Percentiles rank a stretch among this genome's conserved stretches.
Evolutionary conservation across 2,329 filamentous ascomycete genomes (phyloP).

Genomic region (Colletotrichum paranaense): DNA sequence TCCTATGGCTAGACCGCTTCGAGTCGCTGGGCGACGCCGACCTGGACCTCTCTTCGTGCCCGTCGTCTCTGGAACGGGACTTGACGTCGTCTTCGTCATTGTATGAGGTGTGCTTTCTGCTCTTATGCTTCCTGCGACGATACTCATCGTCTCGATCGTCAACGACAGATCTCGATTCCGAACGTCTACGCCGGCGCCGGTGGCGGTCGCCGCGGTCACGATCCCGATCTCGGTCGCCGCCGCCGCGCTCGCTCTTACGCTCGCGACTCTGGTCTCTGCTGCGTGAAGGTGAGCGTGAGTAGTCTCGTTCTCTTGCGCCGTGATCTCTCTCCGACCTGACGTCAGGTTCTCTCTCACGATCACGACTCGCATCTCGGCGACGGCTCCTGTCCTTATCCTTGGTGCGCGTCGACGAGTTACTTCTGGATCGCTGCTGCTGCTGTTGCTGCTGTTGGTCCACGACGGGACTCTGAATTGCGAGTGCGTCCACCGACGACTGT

Average conservation of each 20-base stretch:
- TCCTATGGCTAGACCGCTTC: constrained; percentile 68
- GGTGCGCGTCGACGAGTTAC: constrained; percentile 57
- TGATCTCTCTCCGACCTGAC: constrained; percentile 38
- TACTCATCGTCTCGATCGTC: constrained; percentile 60
- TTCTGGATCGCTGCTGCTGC: constrained; percentile 53
- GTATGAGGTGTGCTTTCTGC: constrained; percentile 52
- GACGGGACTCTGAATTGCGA: constrained; percentile 44
- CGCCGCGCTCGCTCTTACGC: constrained; percentile 55
- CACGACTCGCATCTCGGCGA: constrained; percentile 49
- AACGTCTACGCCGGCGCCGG: constrained; percentile 66
- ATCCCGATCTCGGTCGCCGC: constrained; percentile 42
- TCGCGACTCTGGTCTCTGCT: constrained; percentile 54
- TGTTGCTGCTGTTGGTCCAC: constrained; percentile 46
- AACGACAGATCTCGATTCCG: constrained; percentile 54
- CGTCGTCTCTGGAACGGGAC: constrained; percentile 46
- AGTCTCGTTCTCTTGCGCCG: constrained; percentile 34
- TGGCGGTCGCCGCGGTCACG: constrained; percentile 42
- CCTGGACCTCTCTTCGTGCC: constrained; percentile 67
- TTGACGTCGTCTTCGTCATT: constrained; percentile 59
- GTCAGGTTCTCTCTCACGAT: constrained; percentile 44
- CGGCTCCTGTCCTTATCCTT: constrained; percentile 48
- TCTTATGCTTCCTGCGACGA: constrained; percentile 63
- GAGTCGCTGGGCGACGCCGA: constrained; percentile 73
- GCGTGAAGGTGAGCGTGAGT: constrained; percentile 49
- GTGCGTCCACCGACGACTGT: constrained; percentile 40